A percentile compares a stretch with the other conserved stretches of the same genome.
Conservation (phyloP, 495 filamentous ascomycete genomes). For the Aspergillus wentii region DNA sequence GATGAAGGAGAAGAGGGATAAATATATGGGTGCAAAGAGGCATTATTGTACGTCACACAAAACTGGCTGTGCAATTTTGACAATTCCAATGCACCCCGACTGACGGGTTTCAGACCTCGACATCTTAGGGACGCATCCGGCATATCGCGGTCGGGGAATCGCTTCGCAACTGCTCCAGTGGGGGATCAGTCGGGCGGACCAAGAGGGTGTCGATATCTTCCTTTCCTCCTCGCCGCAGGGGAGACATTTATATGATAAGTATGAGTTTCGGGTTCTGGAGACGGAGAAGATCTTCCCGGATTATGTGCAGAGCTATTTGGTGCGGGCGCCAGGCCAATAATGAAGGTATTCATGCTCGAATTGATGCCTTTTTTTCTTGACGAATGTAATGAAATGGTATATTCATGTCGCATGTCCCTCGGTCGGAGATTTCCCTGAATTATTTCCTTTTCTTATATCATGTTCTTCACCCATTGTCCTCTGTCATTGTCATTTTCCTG, state of each 20-base stretch:
- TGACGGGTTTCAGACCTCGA: slow-evolving; percentile 37
- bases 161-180: slow-evolving; percentile 34
- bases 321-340: no score
- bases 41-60: slow-evolving; percentile 23
- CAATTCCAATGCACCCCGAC: not conserved
- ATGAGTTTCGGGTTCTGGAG: slow-evolving; percentile 22
- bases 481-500: no score
- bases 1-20: slow-evolving; percentile 13
- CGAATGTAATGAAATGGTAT: no score
- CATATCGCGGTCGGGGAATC: slow-evolving; percentile 34
- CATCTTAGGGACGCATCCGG: slow-evolving; percentile 28
- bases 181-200: slow-evolving; percentile 36
- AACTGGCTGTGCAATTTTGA: not conserved
- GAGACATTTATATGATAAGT: slow-evolving; percentile 25
- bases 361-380: no score
- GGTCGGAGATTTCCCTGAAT: no score
- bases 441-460: no score
- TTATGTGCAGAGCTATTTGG: slow-evolving; percentile 4
- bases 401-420: no score
- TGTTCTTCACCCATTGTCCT: no score
- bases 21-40: slow-evolving; percentile 16
- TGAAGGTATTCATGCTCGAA: no score
- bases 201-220: slow-evolving; percentile 30
- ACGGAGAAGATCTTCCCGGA: slow-evolving; percentile 9
- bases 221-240: slow-evolving; percentile 28